Conservation (phyloP, 2,329 filamentous ascomycete genomes). For the Botryotinia calthae region DNA sequence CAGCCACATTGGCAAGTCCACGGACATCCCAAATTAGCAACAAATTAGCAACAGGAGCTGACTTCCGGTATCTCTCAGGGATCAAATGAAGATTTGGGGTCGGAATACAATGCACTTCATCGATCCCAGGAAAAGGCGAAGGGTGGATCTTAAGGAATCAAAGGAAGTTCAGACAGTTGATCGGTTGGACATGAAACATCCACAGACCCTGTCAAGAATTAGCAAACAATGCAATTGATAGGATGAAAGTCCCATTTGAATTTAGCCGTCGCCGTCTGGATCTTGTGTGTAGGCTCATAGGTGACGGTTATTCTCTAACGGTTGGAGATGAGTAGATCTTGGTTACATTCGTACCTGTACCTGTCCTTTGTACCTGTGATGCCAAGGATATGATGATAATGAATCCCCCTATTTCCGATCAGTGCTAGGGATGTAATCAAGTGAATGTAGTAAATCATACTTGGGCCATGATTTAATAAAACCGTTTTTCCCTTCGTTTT, state of each 20-base stretch:
- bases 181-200: neutral
- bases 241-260: neutral
- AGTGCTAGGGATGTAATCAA: neutral
- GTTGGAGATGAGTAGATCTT: conserved; percentile 2
- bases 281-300: neutral
- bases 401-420: neutral
- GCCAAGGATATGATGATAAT: neutral
- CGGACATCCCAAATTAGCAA: neutral
- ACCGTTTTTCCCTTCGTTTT: neutral
- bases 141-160: neutral
- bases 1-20: neutral
- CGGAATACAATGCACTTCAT: neutral
- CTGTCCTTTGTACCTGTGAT: neutral
- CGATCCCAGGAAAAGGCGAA: no score
- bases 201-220: neutral
- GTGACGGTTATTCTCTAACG: neutral
- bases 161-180: neutral
- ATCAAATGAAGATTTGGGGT: neutral
- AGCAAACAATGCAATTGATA: neutral
- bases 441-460: neutral
- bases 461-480: neutral
- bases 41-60: neutral
- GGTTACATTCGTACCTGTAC: conserved; percentile 1
- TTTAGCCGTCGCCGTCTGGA: neutral
- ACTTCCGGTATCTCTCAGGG: neutral